Evolutionary conservation across 306 rosid genomes (phyloP).

Genomic region (barrel medic (Medicago truncatula)): DNA sequence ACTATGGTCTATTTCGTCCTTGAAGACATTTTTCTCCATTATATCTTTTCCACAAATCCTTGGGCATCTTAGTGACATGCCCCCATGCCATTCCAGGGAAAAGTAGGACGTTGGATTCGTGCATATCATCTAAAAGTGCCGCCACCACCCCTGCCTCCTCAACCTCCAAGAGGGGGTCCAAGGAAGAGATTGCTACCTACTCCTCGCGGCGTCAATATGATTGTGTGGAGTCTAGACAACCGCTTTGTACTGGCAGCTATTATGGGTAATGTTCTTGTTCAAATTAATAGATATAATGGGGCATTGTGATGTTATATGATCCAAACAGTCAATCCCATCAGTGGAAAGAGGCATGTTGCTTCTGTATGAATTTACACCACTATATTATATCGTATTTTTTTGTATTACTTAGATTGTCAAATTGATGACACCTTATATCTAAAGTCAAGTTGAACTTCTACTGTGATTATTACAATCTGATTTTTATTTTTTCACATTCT

Average conservation of each 20-base stretch:
- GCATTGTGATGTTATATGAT: conserved; percentile 2
- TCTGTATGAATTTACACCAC: background rate
- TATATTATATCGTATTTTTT: conserved; percentile 2
- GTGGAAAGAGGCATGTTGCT: conserved; percentile 7
- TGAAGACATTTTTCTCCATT: conserved; percentile 30
- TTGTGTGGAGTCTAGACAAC: conserved; percentile 92
- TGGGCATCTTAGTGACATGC: conserved; percentile 22
- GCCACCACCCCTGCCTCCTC: conserved; percentile 91
- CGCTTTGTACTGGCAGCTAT: conserved; percentile 97
- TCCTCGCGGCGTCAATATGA: conserved; percentile 96
- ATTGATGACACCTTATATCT: conserved; percentile 13
- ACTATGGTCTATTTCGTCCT: conserved; percentile 40
- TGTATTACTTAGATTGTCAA: conserved; percentile 19
- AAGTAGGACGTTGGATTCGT: conserved; percentile 85
- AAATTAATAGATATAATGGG: conserved; percentile 15
- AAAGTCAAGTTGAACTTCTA: conserved; percentile 1
- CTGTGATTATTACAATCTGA: conserved; percentile 24
- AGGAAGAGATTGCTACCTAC: conserved; percentile 87
- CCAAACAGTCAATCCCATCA: background rate
- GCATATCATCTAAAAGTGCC: conserved; percentile 96
- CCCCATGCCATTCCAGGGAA: conserved; percentile 61
- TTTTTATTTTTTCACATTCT: conserved; percentile 20
- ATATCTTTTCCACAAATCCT: conserved; percentile 31
- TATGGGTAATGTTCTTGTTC: conserved; percentile 66
- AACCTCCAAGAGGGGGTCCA: conserved; percentile 91